Base-by-base conservation (phyloP, 768 basidiomycete species). In the Coprinopsis cinerea region DNA sequence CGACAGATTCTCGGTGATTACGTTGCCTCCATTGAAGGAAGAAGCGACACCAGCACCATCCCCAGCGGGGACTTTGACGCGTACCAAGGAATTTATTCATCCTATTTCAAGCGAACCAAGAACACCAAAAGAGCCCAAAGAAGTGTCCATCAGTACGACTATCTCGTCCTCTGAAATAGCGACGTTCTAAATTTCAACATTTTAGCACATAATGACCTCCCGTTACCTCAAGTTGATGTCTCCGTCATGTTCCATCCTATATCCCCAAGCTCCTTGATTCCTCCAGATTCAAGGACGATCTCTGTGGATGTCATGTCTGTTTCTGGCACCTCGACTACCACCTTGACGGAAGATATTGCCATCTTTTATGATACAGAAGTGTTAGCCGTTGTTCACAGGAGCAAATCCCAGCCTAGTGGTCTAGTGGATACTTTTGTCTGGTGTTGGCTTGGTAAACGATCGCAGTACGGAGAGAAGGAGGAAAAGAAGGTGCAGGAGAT, bases 321-420 rank as follows among this genome's bases (percentile, higher is more conserved):
- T 51, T 62, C 70, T 0, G 83, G 81, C 10, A 72, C 65, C 46
- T 72, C 71, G 4, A 73, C 78, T 1, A 69, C 67, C 1, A 56
- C 74, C 1, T 55, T 89, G 10, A 67, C 71, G 10, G 66, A 61
- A 3, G 69, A 80, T 48, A 59, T 59, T 6, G 67, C 75, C 51
- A 62, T 86, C 15, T 88, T 92, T 61, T 85, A 92, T 58, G 88
- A 92, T 46, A 67, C 74, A 1, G 90, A 92, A 59, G 67, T 81
- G 6, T 67, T 90, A 17, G 79, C 76, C 1, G 71, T 92, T 44
- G 71, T 92, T 13, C 77, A 88, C 61, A 77, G 89, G 13, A 74
- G 68, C 20, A 92, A 90, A 63, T 77, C 77, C 0, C 79, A 69
- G 48, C 68, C 74, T n/a, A 81, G 65, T 27, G 83, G 85, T 11